Percentiles rank a stretch among this genome's conserved stretches.
These are phyloP conservation scores for Sordaria brevicollis DNA, from an alignment of 495 filamentous ascomycete genomes.

Conservation along the genomic window DNA sequence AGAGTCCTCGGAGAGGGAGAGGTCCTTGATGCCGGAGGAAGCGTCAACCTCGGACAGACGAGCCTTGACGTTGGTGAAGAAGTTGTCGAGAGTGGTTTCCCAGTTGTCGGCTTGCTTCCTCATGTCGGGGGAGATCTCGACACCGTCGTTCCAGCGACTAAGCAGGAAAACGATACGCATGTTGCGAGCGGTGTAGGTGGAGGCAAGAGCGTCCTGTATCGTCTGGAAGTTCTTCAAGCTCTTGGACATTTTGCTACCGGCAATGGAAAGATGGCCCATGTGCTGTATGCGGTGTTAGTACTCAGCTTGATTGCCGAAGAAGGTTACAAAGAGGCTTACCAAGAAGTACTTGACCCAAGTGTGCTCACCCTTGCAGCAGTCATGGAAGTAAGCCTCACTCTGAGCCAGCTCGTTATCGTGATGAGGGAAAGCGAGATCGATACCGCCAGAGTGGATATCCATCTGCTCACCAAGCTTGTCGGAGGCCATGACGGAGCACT, in stretches of 20 bases:
- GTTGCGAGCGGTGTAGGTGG: conserved; percentile 66
- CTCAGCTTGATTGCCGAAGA: not conserved
- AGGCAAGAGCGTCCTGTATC: conserved; percentile 69
- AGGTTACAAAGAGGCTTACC: not conserved
- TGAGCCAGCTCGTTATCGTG: conserved; percentile 96
- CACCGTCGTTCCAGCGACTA: conserved; percentile 78
- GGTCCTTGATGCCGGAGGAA: conserved; percentile 33
- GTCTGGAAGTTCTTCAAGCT: conserved; percentile 96
- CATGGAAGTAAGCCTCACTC: conserved; percentile 74
- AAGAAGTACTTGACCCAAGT: conserved; percentile 96
- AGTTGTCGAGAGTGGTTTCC: conserved; percentile 81
- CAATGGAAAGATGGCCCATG: conserved; percentile 88
- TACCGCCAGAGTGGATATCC: conserved; percentile 89
- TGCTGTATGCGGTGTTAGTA: conserved; percentile 30
- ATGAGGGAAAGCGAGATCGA: conserved; percentile 90
- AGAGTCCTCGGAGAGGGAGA: conserved; percentile 24
- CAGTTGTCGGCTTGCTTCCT: conserved; percentile 60
- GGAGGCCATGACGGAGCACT: conserved; percentile 95
- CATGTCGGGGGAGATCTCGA: conserved; percentile 83
- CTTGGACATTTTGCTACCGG: conserved; percentile 92
- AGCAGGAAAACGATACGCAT: conserved; percentile 83
- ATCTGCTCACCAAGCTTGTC: conserved; percentile 70
- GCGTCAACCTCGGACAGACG: conserved; percentile 35
- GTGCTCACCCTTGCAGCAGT: conserved; percentile 40
- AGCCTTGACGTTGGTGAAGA: conserved; percentile 73